Base-by-base conservation (phyloP, 257 asterid species). In the Salvia splendens region DNA sequence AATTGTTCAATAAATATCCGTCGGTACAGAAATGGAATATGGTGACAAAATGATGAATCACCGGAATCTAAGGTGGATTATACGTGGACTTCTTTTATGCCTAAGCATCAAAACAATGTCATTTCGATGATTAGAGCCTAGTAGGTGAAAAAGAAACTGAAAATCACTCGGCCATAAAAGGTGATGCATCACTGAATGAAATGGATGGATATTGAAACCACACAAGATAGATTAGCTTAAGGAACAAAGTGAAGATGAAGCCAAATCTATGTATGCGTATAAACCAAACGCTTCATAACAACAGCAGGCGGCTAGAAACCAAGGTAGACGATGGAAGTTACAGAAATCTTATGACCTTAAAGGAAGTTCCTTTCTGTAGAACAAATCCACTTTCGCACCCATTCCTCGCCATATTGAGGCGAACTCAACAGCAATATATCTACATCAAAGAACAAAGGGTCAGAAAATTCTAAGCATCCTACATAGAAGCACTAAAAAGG, bases 341-440 rank as follows among this genome's bases (percentile, higher is more conserved):
- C 9, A 8, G 54, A 45, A 63, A 50, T 9, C 16, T 67, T 42
- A 68, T 61, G 60, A 94, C 99, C 99, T 94, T 76, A 94, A 77
- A 55, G 99, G 99, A 69, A 94, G 96, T 74, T 94, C 97, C 81
- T 80, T 94, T 78, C 99, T 85, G 91, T 80, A 94, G 67, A 72
- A 83, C 38, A 94, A 80, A 79, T 94, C 95, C 52, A 91, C 97
- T 8, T 84, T 61, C 41, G 87, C 89, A 35, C 99, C 99, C 96
- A 94, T 91, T 55, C 99, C 99, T 56, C 99, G 85, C 99, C 99
- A 94, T 80, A 94, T 94, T 28, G 99, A 94, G 79, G 99, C 99
- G 79, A 94, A 94, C 88, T 94, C 99, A 73, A 94, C 97, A 61
- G 99, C 93, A 82, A 94, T 94, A 54, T 94, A 94, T 89, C 99